These are phyloP conservation scores for Teunomyces panamensis DNA, from an alignment of 805 yeast species.

Conservation along the genomic window DNA sequence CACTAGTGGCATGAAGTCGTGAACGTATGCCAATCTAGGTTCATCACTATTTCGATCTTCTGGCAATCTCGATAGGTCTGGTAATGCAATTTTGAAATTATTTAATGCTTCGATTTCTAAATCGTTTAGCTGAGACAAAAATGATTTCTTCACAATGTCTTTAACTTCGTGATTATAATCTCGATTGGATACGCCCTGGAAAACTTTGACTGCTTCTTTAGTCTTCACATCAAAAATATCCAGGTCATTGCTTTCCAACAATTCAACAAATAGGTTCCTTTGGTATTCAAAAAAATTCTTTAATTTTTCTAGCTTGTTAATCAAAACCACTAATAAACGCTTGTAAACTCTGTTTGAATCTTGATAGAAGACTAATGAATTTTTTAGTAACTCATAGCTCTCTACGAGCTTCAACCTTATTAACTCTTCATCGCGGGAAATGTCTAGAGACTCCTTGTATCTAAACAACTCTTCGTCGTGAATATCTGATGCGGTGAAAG, in stretches of 20 bases:
- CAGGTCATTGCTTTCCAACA: constrained; percentile 15
- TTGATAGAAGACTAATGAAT: constrained; percentile 31
- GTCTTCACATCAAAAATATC: constrained; percentile 18
- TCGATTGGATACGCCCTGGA: constrained; percentile 23
- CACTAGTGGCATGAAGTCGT: constrained; percentile 42
- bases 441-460: constrained; percentile 17
- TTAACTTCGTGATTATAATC: constrained; percentile 31
- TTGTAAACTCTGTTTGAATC: constrained; percentile 36
- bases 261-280: constrained; percentile 21
- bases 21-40: constrained; percentile 16
- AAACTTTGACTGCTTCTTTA: constrained; percentile 26
- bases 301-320: constrained; percentile 37
- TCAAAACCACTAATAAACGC: constrained; percentile 23
- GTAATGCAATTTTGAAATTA: neutral
- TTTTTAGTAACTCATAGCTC: constrained; percentile 32
- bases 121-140: constrained; percentile 6
- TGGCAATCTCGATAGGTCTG: neutral
- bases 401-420: constrained; percentile 27
- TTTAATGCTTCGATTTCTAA: constrained; percentile 1
- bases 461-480: constrained; percentile 28
- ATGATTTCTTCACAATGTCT: constrained; percentile 18
- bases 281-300: constrained; percentile 39
- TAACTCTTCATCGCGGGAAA: constrained; percentile 31
- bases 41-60: neutral
- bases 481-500: constrained; percentile 18